These are phyloP conservation scores for Arctium lappa DNA, from an alignment of 129 eudicot genomes.

Conservation along the genomic window DNA sequence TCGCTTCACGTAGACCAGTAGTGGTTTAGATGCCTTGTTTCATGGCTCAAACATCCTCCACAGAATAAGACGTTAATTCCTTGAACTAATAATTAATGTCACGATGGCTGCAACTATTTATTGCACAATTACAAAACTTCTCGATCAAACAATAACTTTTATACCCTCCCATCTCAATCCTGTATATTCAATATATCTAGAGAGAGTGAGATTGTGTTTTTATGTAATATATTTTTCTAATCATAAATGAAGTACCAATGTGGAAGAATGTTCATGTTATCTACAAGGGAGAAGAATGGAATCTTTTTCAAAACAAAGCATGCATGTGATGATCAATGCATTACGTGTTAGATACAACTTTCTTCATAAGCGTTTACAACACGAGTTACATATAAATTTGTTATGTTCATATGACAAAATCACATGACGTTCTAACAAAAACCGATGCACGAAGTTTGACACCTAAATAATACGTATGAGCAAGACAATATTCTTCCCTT, in stretches of 20 bases:
- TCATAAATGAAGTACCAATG: not conserved
- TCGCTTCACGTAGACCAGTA: slow-evolving; percentile 6
- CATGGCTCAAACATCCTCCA: slow-evolving; percentile 32
- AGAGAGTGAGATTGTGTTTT: not conserved
- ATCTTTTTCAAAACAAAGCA: not conserved
- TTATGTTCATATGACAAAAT: not conserved
- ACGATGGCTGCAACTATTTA: slow-evolving; percentile 15
- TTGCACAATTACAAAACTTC: slow-evolving; percentile 20
- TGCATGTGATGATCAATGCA: not conserved
- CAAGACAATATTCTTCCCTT: too few relatives aligned
- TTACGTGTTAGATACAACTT: not conserved
- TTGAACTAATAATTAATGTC: not conserved
- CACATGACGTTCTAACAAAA: not conserved
- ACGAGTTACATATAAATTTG: not conserved
- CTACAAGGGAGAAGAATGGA: not conserved
- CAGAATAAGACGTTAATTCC: slow-evolving; percentile 13
- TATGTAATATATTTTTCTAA: not conserved
- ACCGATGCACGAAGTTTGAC: not conserved
- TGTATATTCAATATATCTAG: slow-evolving; percentile 8
- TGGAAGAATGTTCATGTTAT: not conserved
- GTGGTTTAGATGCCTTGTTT: slow-evolving; percentile 25
- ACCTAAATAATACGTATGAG: too few relatives aligned
- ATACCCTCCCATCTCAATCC: slow-evolving; percentile 23
- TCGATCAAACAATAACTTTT: slow-evolving; percentile 15
- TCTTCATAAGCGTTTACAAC: too few relatives aligned